Evolutionary conservation across 2,329 filamentous ascomycete species (phyloP).

Genomic region (Magnaporthiopsis incrustans): DNA sequence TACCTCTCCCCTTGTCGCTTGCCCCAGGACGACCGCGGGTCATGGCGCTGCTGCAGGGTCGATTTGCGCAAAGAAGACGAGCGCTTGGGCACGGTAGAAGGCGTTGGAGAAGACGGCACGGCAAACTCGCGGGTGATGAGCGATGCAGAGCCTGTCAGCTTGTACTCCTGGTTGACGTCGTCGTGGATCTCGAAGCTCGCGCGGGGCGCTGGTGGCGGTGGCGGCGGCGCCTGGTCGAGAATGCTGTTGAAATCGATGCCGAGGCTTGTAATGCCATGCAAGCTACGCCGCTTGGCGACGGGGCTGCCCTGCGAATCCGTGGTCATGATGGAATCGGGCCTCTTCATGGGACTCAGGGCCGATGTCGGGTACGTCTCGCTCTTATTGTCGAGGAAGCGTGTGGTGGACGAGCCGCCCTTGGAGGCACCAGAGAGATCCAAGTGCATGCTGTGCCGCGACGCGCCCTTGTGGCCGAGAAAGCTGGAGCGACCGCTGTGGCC

Average conservation of each 20-base stretch:
- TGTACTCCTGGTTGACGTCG: slow-evolving; percentile 40
- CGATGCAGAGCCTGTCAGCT: slow-evolving; percentile 33
- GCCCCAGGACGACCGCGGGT: slow-evolving; percentile 58
- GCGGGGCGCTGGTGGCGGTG: slow-evolving; percentile 25
- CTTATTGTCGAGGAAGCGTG: slow-evolving; percentile 42
- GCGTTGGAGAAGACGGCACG: slow-evolving; percentile 30
- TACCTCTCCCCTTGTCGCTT: slow-evolving; percentile 50
- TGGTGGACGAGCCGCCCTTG: slow-evolving; percentile 29
- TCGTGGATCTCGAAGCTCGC: slow-evolving; percentile 40
- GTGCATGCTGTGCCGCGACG: slow-evolving; percentile 45
- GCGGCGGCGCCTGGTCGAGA: slow-evolving; percentile 52
- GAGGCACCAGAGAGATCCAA: slow-evolving; percentile 48
- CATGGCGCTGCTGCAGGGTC: slow-evolving; percentile 76
- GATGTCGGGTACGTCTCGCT: slow-evolving; percentile 39
- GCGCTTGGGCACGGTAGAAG: slow-evolving; percentile 54
- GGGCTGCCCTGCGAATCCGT: slow-evolving; percentile 79
- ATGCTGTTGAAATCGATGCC: slow-evolving; percentile 58
- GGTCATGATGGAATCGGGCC: slow-evolving; percentile 84
- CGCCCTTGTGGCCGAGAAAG: slow-evolving; percentile 33
- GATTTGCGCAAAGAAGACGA: slow-evolving; percentile 76
- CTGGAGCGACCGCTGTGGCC: slow-evolving; percentile 35
- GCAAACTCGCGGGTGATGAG: slow-evolving; percentile 30
- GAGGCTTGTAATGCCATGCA: slow-evolving; percentile 65
- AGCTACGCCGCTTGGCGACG: slow-evolving; percentile 81
- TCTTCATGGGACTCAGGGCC: slow-evolving; percentile 78